Evolutionary conservation across 2,329 filamentous ascomycete species (phyloP).

Genomic region (Alternaria brassicae): DNA sequence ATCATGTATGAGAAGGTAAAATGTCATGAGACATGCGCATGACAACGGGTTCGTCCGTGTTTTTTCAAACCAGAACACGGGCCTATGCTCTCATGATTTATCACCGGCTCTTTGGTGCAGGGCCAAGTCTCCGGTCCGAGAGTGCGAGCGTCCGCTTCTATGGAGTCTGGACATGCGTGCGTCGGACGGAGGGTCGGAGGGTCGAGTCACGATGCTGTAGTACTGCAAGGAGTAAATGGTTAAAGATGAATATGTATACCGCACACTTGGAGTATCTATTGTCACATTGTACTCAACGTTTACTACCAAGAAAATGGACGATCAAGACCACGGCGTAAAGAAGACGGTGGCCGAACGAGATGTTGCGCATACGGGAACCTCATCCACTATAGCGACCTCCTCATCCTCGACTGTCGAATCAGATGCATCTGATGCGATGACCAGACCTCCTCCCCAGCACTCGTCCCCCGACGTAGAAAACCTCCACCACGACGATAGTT

Average conservation of each 20-base stretch:
- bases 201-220: neutral
- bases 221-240: neutral
- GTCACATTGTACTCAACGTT: constrained; percentile 10
- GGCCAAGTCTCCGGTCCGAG: neutral
- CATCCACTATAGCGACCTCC: constrained; percentile 24
- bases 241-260: neutral
- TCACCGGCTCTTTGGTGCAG: neutral
- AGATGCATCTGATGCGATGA: constrained; percentile 47
- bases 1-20: neutral
- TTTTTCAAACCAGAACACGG: neutral
- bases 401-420: constrained; percentile 59
- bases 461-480: constrained; percentile 54
- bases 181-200: constrained; percentile 10
- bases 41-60: too few species aligned
- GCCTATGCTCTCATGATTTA: neutral
- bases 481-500: constrained; percentile 73
- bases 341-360: too few species aligned
- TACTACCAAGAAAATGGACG: constrained; percentile 52
- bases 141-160: constrained; percentile 18
- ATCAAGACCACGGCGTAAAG: too few species aligned
- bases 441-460: constrained; percentile 67
- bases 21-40: neutral
- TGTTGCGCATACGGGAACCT: constrained; percentile 66
- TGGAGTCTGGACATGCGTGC: too few species aligned
- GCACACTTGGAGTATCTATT: neutral